A percentile compares a stretch with the other conserved stretches of the same genome.
phyloP scores from a whole-genome alignment of 163 green algal genomes.

The Chlamydomonas reinhardtii region DNA sequence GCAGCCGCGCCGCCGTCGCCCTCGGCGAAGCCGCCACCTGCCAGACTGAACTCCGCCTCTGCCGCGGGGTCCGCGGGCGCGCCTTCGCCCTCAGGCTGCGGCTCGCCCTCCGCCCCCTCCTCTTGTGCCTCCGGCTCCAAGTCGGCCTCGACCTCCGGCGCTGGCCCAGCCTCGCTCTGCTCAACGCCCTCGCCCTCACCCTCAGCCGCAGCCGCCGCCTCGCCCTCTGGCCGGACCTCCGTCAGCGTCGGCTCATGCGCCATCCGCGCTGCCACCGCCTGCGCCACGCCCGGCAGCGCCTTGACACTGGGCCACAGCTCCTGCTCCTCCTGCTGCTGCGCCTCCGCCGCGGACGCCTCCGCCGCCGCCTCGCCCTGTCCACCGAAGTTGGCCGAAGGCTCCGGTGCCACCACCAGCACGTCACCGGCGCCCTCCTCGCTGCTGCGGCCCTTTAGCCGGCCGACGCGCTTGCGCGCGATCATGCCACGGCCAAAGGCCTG shows the following conservation, averaged over 20 bases:
- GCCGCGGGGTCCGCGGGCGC: not conserved
- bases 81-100: not conserved
- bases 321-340: slow-evolving; percentile 8
- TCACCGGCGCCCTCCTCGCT: slow-evolving; percentile 3
- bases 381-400: not conserved
- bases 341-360: no score
- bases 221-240: not conserved
- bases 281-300: not conserved
- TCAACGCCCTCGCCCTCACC: not conserved
- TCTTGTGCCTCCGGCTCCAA: not conserved
- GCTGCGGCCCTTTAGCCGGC: not conserved
- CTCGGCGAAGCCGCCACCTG: not conserved
- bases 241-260: not conserved
- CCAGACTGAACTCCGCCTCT: not conserved
- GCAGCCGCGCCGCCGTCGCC: not conserved
- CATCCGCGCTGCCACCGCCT: not conserved
- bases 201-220: not conserved
- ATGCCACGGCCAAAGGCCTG: slow-evolving; percentile 48
- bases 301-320: not conserved
- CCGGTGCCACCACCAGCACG: not conserved
- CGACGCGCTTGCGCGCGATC: slow-evolving; percentile 40
- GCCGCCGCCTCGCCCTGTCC: not conserved
- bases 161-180: not conserved
- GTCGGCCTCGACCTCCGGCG: not conserved
- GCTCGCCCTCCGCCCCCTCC: not conserved